These are phyloP conservation scores for Endotrypanum monterogeii DNA, from an alignment of 208 protist species.

Conservation along the genomic window DNA sequence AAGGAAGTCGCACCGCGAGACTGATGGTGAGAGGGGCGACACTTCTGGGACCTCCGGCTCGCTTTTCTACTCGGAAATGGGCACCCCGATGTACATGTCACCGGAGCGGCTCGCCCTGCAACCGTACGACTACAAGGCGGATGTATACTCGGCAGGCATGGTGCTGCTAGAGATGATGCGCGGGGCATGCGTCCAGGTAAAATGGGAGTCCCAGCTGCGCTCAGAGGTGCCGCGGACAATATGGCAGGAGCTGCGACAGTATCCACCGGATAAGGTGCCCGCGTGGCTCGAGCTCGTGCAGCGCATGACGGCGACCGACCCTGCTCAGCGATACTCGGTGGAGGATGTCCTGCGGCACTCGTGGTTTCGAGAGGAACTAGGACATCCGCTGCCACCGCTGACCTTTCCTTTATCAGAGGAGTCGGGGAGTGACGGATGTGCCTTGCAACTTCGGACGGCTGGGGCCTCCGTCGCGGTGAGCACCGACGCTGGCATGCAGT, in stretches of 20 bases:
- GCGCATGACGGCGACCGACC: conserved; percentile 60
- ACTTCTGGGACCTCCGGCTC: conserved; percentile 3
- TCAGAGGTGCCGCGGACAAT: conserved; percentile 34
- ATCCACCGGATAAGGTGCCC: conserved; percentile 19
- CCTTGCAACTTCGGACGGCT: background rate
- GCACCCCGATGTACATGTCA: conserved; percentile 74
- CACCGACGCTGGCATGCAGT: background rate
- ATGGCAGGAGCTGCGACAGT: conserved; percentile 22
- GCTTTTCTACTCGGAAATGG: conserved; percentile 64
- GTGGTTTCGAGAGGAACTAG: conserved; percentile 41
- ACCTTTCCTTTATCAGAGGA: conserved; percentile 24
- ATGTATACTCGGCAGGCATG: conserved; percentile 79
- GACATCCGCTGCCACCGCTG: conserved; percentile 22
- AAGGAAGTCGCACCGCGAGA: background rate
- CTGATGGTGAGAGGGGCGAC: conserved; percentile 4
- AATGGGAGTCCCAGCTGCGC: conserved; percentile 34
- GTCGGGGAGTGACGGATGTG: background rate
- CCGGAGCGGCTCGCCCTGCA: conserved; percentile 66
- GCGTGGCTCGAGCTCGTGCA: conserved; percentile 61
- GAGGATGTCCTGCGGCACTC: conserved; percentile 63
- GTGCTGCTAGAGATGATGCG: conserved; percentile 83
- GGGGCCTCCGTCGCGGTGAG: background rate
- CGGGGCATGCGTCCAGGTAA: conserved; percentile 45
- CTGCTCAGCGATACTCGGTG: conserved; percentile 51
- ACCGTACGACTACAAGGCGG: conserved; percentile 69